A percentile compares a stretch with the other conserved stretches of the same genome.
These are phyloP conservation scores for Ogataea nitratoaversa DNA, from an alignment of 805 yeast genomes.

Conservation along the genomic window DNA sequence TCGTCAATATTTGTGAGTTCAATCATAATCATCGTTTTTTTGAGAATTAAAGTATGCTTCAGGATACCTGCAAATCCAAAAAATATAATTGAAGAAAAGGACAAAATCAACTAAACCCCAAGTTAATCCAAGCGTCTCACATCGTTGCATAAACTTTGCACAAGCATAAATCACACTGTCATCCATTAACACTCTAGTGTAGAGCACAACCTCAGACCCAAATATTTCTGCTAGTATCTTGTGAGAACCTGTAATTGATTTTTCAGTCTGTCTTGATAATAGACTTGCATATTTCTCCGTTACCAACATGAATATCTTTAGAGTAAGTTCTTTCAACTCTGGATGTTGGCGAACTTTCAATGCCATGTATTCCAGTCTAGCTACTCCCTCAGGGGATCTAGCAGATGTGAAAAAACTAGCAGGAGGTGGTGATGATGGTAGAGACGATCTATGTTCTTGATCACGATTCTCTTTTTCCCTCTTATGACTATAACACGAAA, in stretches of 20 bases:
- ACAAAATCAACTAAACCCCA: background rate
- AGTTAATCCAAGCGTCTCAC: background rate
- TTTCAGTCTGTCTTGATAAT: background rate
- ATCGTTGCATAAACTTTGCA: background rate
- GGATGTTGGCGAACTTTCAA: constrained; percentile 14
- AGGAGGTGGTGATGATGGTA: background rate
- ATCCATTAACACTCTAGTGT: background rate
- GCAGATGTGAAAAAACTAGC: constrained; percentile 5
- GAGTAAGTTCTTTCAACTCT: constrained; percentile 4
- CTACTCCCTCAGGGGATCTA: constrained; percentile 9
- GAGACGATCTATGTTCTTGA: background rate
- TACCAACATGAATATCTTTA: background rate
- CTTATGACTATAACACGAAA: too few species aligned
- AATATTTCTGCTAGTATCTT: background rate
- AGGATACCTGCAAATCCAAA: background rate
- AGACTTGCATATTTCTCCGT: background rate
- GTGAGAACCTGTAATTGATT: too few species aligned
- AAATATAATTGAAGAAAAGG: background rate
- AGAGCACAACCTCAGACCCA: background rate
- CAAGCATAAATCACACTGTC: background rate
- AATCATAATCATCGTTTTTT: too few species aligned
- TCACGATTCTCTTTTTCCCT: too few species aligned
- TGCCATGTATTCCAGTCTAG: constrained; percentile 14
- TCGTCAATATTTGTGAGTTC: too few species aligned
- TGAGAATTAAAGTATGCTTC: background rate